Conservation (phyloP, 2,329 filamentous ascomycete species). For the Talaromyces amestolkiae region DNA sequence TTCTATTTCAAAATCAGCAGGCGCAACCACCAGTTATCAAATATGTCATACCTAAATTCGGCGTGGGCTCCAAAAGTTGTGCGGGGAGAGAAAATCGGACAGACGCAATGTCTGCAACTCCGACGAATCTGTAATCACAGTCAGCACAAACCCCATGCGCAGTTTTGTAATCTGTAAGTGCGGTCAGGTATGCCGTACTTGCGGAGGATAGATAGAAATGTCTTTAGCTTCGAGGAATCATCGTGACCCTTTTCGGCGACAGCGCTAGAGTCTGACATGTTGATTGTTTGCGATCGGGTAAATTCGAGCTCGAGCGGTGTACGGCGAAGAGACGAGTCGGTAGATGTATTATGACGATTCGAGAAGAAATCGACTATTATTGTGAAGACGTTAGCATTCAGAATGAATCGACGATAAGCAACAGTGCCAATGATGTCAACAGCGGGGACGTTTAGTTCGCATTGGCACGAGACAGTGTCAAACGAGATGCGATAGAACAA, state of each 20-base stretch:
- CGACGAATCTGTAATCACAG: slow-evolving; percentile 71
- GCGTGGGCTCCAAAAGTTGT: slow-evolving; percentile 90
- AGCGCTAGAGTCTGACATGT: slow-evolving; percentile 11
- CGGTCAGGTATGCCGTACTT: slow-evolving; percentile 59
- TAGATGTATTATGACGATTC: too few relatives aligned
- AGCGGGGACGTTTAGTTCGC: slow-evolving; percentile 1
- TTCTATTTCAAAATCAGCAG: slow-evolving; percentile 51
- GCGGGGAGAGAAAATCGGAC: slow-evolving; percentile 95
- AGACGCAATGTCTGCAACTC: slow-evolving; percentile 89
- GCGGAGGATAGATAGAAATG: slow-evolving; percentile 80
- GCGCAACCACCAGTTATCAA: not conserved
- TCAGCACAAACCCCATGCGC: slow-evolving; percentile 12
- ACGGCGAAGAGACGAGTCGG: not conserved
- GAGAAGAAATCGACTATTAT: not conserved
- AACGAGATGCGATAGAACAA: not conserved
- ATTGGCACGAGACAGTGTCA: not conserved
- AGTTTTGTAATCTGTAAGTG: slow-evolving; percentile 6
- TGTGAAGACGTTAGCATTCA: not conserved
- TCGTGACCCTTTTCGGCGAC: slow-evolving; percentile 60
- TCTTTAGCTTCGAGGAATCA: slow-evolving; percentile 84
- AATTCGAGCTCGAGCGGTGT: not conserved
- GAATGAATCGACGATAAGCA: not conserved
- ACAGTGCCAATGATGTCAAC: slow-evolving; percentile 1
- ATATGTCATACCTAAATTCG: slow-evolving; percentile 67
- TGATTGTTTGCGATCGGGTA: not conserved